Percentiles rank a stretch among this genome's conserved stretches.
Conservation (phyloP, 2,329 filamentous ascomycete genomes). For the Trichoderma atroviride region DNA sequence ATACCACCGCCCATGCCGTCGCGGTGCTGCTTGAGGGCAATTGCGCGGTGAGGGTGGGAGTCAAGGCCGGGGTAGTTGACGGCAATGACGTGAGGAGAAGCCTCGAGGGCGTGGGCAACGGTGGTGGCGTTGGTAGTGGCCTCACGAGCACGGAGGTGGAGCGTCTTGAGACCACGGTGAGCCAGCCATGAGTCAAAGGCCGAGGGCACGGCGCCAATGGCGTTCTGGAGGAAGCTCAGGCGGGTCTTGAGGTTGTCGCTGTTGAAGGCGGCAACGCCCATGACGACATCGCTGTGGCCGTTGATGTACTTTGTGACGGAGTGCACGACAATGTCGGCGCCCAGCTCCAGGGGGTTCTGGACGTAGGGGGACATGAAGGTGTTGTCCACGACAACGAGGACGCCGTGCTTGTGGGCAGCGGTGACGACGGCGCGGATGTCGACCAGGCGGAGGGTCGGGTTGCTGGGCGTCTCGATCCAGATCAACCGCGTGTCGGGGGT, state of each 20-base stretch:
- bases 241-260: slow-evolving; percentile 74
- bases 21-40: slow-evolving; percentile 89
- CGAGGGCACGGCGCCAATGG: slow-evolving; percentile 91
- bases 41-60: slow-evolving; percentile 82
- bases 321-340: slow-evolving; percentile 95
- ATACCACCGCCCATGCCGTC: slow-evolving; percentile 95
- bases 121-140: slow-evolving; percentile 78
- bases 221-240: slow-evolving; percentile 92
- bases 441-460: slow-evolving; percentile 89
- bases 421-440: slow-evolving; percentile 86
- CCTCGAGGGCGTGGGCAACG: slow-evolving; percentile 76
- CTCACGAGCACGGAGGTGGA: slow-evolving; percentile 88
- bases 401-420: slow-evolving; percentile 82
- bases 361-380: slow-evolving; percentile 97
- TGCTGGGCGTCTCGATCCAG: slow-evolving; percentile 94
- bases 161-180: slow-evolving; percentile 93
- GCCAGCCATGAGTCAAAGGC: slow-evolving; percentile 98
- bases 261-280: slow-evolving; percentile 97
- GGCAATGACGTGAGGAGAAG: slow-evolving; percentile 77
- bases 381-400: slow-evolving; percentile 98
- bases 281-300: slow-evolving; percentile 93
- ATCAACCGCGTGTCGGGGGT: slow-evolving; percentile 87
- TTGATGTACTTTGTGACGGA: slow-evolving; percentile 99
- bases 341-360: slow-evolving; percentile 92
- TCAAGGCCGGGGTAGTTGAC: slow-evolving; percentile 95